phyloP scores from a whole-genome alignment of 345 rosid species.

The Jatropha curcas region DNA sequence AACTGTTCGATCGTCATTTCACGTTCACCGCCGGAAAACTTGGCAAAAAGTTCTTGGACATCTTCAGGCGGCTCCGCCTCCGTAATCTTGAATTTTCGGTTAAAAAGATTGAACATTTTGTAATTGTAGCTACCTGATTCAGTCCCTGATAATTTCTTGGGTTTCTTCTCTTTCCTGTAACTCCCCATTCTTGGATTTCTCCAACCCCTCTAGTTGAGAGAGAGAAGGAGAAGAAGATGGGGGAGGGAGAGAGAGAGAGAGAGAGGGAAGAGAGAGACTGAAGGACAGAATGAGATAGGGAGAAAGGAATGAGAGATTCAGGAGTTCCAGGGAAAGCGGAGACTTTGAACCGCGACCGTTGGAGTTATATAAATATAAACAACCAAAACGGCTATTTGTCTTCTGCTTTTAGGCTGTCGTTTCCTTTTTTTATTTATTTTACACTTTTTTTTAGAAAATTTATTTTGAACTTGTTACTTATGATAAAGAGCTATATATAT shows the following conservation, averaged over 20 bases:
- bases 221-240: background rate
- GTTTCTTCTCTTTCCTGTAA: constrained; percentile 20
- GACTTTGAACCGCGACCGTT: constrained; percentile 49
- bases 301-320: background rate
- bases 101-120: constrained; percentile 34
- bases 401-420: background rate
- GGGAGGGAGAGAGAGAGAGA: constrained; percentile 6
- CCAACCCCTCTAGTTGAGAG: background rate
- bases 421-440: background rate
- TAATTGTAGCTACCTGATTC: constrained; percentile 34
- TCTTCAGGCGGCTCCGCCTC: constrained; percentile 30
- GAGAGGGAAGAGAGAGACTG: constrained; percentile 35
- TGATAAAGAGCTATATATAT: too few species aligned
- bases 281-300: background rate
- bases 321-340: constrained; percentile 36
- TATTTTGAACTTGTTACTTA: background rate
- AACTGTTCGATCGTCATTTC: constrained; percentile 27
- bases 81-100: constrained; percentile 37
- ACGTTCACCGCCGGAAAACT: constrained; percentile 17
- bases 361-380: background rate
- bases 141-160: background rate
- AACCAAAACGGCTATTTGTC: background rate
- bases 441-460: too few species aligned
- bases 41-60: constrained; percentile 15
- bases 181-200: constrained; percentile 11